These are phyloP conservation scores for Monosporascus sp. DNA, from an alignment of 2,329 filamentous ascomycete species.

Conservation along the genomic window DNA sequence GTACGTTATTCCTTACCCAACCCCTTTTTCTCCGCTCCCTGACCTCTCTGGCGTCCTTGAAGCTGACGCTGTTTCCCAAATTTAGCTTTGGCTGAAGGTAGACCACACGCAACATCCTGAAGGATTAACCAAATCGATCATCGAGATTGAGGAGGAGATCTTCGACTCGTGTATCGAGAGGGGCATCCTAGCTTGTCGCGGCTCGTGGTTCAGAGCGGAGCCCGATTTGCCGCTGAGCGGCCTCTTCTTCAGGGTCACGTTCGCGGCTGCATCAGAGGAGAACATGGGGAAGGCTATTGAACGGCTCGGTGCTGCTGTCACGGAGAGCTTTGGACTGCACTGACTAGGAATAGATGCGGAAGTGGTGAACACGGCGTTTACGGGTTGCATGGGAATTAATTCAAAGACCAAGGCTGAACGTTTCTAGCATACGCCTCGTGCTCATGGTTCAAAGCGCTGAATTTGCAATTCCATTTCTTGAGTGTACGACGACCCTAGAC, in stretches of 20 bases:
- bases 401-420: too few species aligned
- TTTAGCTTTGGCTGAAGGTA: conserved; percentile 67
- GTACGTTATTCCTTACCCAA: conserved; percentile 45
- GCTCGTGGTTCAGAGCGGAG: conserved; percentile 88
- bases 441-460: too few species aligned
- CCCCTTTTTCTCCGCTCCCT: not conserved
- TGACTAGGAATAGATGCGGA: not conserved
- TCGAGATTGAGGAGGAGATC: conserved; percentile 78
- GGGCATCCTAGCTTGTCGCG: conserved; percentile 75
- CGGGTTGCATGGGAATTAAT: not conserved
- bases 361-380: not conserved
- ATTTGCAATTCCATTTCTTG: too few species aligned
- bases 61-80: not conserved
- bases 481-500: too few species aligned
- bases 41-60: not conserved
- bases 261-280: conserved; percentile 69
- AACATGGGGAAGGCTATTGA: conserved; percentile 68
- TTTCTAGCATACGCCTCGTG: too few species aligned
- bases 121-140: conserved; percentile 45
- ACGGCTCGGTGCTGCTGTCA: conserved; percentile 71
- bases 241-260: conserved; percentile 87
- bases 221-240: conserved; percentile 53
- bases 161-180: conserved; percentile 72
- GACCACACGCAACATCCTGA: conserved; percentile 63
- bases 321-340: conserved; percentile 44